Conservation (phyloP, 2,329 filamentous ascomycete species). For the Diaporthe nobilis region DNA sequence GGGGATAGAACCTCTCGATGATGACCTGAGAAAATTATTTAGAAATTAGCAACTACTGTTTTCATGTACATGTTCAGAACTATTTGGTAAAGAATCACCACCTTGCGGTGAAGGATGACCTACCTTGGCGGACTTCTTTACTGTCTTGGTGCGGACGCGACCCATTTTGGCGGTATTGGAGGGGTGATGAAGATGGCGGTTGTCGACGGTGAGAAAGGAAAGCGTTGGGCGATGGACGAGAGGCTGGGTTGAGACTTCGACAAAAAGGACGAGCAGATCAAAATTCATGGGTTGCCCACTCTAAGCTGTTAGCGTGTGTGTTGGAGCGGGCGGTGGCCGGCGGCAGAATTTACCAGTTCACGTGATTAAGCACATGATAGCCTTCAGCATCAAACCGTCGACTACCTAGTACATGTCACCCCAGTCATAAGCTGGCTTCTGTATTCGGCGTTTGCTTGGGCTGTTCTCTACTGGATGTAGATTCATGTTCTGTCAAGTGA, state of each 20-base stretch:
- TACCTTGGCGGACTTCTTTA: conserved; percentile 86
- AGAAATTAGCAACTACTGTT: no score
- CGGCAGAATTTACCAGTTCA: neutral
- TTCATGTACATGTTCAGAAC: no score
- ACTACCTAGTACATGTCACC: no score
- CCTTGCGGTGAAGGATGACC: no score
- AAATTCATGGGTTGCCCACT: neutral
- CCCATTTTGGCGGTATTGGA: conserved; percentile 73
- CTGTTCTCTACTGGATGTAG: neutral
- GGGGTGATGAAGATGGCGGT: conserved; percentile 48
- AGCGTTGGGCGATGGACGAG: conserved; percentile 10
- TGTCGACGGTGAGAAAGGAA: conserved; percentile 38
- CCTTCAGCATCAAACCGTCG: neutral
- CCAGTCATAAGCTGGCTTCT: neutral
- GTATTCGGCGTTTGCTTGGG: no score
- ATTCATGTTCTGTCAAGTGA: no score
- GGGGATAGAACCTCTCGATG: conserved; percentile 98
- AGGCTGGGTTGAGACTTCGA: neutral
- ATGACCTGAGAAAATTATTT: conserved; percentile 71
- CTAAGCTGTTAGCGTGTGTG: conserved; percentile 1
- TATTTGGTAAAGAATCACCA: no score
- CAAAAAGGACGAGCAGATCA: neutral
- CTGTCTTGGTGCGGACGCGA: conserved; percentile 79
- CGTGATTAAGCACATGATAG: neutral
- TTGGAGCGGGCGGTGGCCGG: neutral